These are phyloP conservation scores for Candida patagonica DNA, from an alignment of 805 yeast genomes.

Conservation along the genomic window DNA sequence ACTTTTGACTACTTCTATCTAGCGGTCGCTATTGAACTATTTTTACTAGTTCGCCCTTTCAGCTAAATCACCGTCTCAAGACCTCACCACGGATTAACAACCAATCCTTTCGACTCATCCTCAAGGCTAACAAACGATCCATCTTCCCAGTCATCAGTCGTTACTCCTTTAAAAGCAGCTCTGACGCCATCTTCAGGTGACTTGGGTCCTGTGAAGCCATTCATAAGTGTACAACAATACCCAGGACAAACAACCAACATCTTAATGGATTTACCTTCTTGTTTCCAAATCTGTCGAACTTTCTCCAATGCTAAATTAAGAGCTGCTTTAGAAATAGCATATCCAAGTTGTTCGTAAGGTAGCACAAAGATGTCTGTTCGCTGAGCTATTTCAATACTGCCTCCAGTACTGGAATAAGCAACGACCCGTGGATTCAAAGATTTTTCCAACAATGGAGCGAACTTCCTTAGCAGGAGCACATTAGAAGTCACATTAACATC, in stretches of 20 bases:
- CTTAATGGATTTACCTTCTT: no score
- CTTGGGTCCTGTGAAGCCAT: not conserved
- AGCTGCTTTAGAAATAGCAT: not conserved
- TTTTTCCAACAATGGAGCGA: not conserved
- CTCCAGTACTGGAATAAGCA: not conserved
- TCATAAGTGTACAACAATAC: not conserved
- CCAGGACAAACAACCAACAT: no score
- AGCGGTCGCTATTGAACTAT: no score
- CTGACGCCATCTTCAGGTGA: not conserved
- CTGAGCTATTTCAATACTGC: not conserved
- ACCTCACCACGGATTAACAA: conserved; percentile 1
- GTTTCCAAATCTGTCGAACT: no score
- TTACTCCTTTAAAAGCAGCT: conserved; percentile 1
- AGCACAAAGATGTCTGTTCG: not conserved
- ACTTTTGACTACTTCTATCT: no score
- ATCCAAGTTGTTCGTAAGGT: not conserved
- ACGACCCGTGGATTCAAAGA: not conserved
- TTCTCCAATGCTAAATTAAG: no score
- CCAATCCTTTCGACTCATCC: not conserved
- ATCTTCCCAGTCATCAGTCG: not conserved
- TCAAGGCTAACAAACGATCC: not conserved
- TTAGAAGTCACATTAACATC: conserved; percentile 1
- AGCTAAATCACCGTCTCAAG: no score
- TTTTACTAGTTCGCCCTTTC: no score
- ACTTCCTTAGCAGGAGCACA: not conserved